These are phyloP conservation scores for Debaryomyces subglobosus DNA, from an alignment of 1,139 yeast genomes.

Conservation along the genomic window DNA sequence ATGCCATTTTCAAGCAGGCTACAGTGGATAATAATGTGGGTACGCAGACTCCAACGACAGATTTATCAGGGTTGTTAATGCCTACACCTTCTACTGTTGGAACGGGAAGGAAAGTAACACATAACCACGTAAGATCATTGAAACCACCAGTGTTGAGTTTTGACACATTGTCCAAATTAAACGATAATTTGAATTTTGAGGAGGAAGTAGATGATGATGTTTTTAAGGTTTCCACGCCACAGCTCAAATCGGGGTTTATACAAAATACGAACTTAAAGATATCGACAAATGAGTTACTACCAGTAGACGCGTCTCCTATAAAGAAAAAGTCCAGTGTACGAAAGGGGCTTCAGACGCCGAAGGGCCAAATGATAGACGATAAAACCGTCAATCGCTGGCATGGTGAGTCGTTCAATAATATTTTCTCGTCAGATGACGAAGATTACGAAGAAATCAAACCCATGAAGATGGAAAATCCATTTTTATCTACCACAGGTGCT, in stretches of 20 bases:
- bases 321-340: neutral
- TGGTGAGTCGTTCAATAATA: constrained; percentile 31
- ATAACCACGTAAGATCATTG: constrained; percentile 13
- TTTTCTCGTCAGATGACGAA: constrained; percentile 37
- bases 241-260: constrained; percentile 7
- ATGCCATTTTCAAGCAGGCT: constrained; percentile 8
- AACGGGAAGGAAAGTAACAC: constrained; percentile 31
- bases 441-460: constrained; percentile 3
- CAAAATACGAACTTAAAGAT: constrained; percentile 7
- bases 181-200: constrained; percentile 21
- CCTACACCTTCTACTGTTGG: constrained; percentile 50
- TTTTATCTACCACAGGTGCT: neutral
- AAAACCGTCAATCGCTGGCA: constrained; percentile 42
- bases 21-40: neutral
- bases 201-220: constrained; percentile 16
- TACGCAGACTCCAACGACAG: constrained; percentile 6
- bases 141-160: constrained; percentile 20
- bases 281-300: constrained; percentile 2
- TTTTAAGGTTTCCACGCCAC: constrained; percentile 3
- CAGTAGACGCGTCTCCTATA: constrained; percentile 9
- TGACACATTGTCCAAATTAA: constrained; percentile 23
- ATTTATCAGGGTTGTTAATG: constrained; percentile 32
- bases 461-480: constrained; percentile 6
- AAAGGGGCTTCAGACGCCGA: constrained; percentile 31
- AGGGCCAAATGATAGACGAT: constrained; percentile 38